Evolutionary conservation across 2,329 filamentous ascomycete species (phyloP), one percentile per base, ranked within the genome.

Genomic region (Paracoccidioides brasiliensis): DNA sequence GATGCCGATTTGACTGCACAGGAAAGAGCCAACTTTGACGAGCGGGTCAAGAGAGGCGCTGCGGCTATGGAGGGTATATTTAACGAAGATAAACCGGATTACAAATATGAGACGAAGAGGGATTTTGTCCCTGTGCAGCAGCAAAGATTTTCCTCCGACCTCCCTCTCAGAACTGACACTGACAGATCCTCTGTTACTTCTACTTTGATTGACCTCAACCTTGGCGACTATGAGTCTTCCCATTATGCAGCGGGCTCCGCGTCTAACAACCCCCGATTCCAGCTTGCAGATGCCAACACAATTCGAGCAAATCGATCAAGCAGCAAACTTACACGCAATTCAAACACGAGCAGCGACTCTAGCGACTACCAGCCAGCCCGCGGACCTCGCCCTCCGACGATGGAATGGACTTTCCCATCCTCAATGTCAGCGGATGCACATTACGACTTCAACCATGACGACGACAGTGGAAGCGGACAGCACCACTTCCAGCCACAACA

Each of bases 51-150:
- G 48, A 72, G 81, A 60, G 81, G 81, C 46, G 77, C 78, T 56
- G 74, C 70, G 44, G 78, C 76, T 2, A 72, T 84, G 61, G 76
- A 80, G 55, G 77, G 80, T 8, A 66, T 84, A 3, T 84, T 82
- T 63, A 74, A 83, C 58, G 73, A 75, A 40, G 70, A 75, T 37
- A 74, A 74, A 54, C 76, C 76, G 5, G 78, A 76, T n/a, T 84
- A 84, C 64, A 76, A 75, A 55, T 80, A 81, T 62, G 78, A 79
- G 59, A 76, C 74, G 6, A 73, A 79, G 51, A 76, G 75, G 48
- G 73, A 73, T 62, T 74, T 76, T 57, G 68, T 76, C 3, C 73
- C 73, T 0, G 65, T 76, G 30, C 67, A 74, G 58, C 61, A 66
- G 9, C 71, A 73, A 46, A 74, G 74, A 30, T 62, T 65, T 2